These are phyloP conservation scores for Fomitopsis schrenkii DNA, from an alignment of 1,284 basidiomycete species.

Conservation along the genomic window DNA sequence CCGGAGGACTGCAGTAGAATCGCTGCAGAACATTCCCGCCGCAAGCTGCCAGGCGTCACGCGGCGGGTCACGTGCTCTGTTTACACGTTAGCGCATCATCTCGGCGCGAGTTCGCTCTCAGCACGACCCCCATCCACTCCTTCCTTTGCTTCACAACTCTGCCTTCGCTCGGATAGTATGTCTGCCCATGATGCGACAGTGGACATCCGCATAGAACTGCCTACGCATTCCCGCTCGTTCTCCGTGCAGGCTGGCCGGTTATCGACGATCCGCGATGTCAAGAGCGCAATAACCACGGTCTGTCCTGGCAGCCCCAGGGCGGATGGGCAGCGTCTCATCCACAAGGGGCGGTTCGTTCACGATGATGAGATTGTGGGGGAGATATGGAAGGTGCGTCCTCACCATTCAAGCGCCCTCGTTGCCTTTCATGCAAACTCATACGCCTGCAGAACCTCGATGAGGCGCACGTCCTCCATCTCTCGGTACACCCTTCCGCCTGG, in stretches of 20 bases:
- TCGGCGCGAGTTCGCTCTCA: neutral
- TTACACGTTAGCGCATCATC: slow-evolving; percentile 4
- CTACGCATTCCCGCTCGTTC: slow-evolving; percentile 68
- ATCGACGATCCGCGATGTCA: slow-evolving; percentile 58
- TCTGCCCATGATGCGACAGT: slow-evolving; percentile 34
- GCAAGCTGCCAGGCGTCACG: neutral
- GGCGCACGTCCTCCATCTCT: slow-evolving; percentile 62
- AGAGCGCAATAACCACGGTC: slow-evolving; percentile 54
- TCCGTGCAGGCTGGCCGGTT: slow-evolving; percentile 44
- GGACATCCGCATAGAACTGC: slow-evolving; percentile 65
- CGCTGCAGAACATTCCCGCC: neutral
- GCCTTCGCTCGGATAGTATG: neutral
- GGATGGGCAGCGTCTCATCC: slow-evolving; percentile 71
- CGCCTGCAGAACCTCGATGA: slow-evolving; percentile 47
- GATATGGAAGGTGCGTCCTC: slow-evolving; percentile 60
- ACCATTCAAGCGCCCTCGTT: neutral
- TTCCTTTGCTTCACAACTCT: slow-evolving; percentile 5
- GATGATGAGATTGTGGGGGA: slow-evolving; percentile 63
- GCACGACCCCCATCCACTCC: slow-evolving; percentile 4
- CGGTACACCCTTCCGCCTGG: slow-evolving; percentile 76
- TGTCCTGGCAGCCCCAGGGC: slow-evolving; percentile 65
- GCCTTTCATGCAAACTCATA: slow-evolving; percentile 2
- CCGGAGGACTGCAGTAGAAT: neutral
- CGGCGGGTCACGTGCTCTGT: neutral
- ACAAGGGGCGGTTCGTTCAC: slow-evolving; percentile 61